Percentiles rank a stretch among this genome's conserved stretches.
Evolutionary conservation across 164 flowering plant genomes (phyloP).

Genomic region (Protea cynaroides): DNA sequence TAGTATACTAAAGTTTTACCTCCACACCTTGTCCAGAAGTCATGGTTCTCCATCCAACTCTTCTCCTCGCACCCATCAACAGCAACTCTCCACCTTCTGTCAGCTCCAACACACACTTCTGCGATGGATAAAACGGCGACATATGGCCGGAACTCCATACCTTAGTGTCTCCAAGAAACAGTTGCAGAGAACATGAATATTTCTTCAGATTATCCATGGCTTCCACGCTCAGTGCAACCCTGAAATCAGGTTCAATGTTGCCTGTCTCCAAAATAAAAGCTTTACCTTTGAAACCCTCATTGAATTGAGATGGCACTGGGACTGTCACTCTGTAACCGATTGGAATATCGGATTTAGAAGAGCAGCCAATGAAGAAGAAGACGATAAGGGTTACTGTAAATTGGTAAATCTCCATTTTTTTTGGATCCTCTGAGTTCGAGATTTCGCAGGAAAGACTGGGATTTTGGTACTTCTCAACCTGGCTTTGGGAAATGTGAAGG

Average conservation of each 20-base stretch:
- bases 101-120: conserved; percentile 53
- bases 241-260: conserved; percentile 36
- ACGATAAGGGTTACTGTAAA: conserved; percentile 3
- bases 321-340: conserved; percentile 37
- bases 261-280: conserved; percentile 54
- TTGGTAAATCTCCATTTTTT: too few relatives aligned
- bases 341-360: conserved; percentile 32
- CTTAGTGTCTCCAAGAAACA: conserved; percentile 64
- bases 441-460: too few relatives aligned
- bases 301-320: conserved; percentile 40
- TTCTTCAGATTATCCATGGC: conserved; percentile 21
- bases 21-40: conserved; percentile 80
- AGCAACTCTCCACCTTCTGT: conserved; percentile 49
- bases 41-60: conserved; percentile 68
- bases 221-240: conserved; percentile 60
- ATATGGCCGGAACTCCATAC: conserved; percentile 79
- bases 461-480: too few relatives aligned
- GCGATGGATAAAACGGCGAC: conserved; percentile 40
- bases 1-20: conserved; percentile 34
- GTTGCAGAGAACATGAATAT: conserved; percentile 54
- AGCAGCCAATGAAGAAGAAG: conserved; percentile 14
- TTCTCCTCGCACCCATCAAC: conserved; percentile 38
- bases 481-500: too few relatives aligned
- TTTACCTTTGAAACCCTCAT: conserved; percentile 45
- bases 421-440: too few relatives aligned